Conservation (phyloP, 768 basidiomycete species). For the Saitozyma podzolica region DNA sequence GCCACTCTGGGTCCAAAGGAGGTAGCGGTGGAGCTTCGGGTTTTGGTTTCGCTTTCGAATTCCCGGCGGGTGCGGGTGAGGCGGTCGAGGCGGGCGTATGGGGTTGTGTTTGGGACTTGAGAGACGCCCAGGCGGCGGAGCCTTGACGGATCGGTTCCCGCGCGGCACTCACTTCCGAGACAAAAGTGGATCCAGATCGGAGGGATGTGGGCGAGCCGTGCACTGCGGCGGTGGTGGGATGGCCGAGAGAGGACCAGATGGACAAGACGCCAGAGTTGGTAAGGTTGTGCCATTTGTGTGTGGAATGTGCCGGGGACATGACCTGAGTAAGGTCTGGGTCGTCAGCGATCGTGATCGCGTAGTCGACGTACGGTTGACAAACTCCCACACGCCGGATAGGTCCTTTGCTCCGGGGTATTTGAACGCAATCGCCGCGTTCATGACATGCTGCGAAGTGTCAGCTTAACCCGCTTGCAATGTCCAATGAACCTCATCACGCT, state of each 20-base stretch:
- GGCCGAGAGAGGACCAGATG: slow-evolving; percentile 34
- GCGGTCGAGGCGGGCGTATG: neutral
- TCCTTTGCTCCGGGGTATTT: slow-evolving; percentile 33
- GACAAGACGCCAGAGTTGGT: slow-evolving; percentile 44
- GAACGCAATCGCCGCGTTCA: slow-evolving; percentile 44
- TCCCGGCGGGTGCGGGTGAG: neutral
- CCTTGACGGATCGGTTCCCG: slow-evolving; percentile 24
- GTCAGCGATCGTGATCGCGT: neutral
- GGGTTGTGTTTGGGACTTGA: slow-evolving; percentile 7
- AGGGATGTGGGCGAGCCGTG: slow-evolving; percentile 11
- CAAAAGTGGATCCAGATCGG: slow-evolving; percentile 7
- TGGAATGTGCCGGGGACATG: slow-evolving; percentile 34
- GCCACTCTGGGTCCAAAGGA: neutral
- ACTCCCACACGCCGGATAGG: slow-evolving; percentile 42
- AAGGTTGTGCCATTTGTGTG: slow-evolving; percentile 30
- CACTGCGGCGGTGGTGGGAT: neutral
- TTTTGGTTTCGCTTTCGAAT: no score
- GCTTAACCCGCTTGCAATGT: neutral
- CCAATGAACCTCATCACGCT: neutral
- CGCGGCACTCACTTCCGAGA: slow-evolving; percentile 7
- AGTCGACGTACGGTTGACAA: slow-evolving; percentile 37
- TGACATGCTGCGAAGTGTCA: slow-evolving; percentile 28
- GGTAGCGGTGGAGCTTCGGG: no score
- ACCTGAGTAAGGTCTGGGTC: slow-evolving; percentile 36
- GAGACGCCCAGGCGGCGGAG: slow-evolving; percentile 30